phyloP scores from a whole-genome alignment of 2,329 filamentous ascomycete genomes.

The Colletotrichum tanaceti region DNA sequence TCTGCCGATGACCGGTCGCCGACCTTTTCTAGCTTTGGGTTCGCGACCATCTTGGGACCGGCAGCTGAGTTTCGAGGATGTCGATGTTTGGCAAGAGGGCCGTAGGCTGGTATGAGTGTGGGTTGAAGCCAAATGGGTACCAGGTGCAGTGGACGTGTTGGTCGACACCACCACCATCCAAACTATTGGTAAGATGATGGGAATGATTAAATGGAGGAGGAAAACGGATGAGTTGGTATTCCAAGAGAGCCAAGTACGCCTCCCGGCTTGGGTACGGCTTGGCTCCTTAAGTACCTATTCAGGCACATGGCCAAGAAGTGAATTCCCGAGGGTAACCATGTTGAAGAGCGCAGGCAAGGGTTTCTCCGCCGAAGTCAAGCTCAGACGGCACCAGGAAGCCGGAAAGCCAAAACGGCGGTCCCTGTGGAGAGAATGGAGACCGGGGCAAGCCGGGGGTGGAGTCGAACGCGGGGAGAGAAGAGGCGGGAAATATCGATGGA shows the following conservation, averaged over 20 bases:
- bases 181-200: background rate
- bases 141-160: background rate
- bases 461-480: constrained; percentile 6
- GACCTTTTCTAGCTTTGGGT: constrained; percentile 17
- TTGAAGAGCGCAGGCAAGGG: constrained; percentile 2
- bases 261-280: constrained; percentile 17
- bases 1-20: constrained; percentile 17
- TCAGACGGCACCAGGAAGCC: background rate
- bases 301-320: constrained; percentile 4
- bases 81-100: background rate
- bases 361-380: background rate
- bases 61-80: background rate
- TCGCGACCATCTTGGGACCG: constrained; percentile 19
- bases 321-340: background rate
- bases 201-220: background rate
- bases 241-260: constrained; percentile 26
- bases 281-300: constrained; percentile 6
- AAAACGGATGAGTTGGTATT: background rate
- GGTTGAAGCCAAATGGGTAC: background rate
- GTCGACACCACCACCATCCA: background rate
- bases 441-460: constrained; percentile 15
- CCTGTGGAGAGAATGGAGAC: constrained; percentile 8
- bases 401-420: constrained; percentile 12
- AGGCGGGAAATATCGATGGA: background rate
- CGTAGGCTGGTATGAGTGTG: background rate